Conservation (phyloP, 768 basidiomycete genomes). For the Xerocomus potaroensis region DNA sequence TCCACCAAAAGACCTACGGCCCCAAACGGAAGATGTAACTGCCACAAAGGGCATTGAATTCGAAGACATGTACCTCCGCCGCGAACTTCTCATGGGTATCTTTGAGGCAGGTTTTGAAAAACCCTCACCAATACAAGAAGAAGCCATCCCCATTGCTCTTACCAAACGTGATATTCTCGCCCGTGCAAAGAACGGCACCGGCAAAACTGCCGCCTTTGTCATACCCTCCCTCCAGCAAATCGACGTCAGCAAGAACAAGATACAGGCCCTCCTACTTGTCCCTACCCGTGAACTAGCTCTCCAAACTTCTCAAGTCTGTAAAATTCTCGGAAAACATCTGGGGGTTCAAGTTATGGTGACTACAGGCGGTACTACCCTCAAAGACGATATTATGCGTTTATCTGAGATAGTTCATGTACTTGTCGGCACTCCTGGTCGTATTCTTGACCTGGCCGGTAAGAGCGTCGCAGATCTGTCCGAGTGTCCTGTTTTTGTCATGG, state of each 20-base stretch:
- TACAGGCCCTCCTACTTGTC: constrained; percentile 94
- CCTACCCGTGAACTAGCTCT: constrained; percentile 98
- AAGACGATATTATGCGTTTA: constrained; percentile 94
- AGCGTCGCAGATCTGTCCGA: constrained; percentile 89
- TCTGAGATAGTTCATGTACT: constrained; percentile 91
- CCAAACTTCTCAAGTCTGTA: constrained; percentile 98
- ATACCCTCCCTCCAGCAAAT: constrained; percentile 95
- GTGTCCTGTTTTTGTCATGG: constrained; percentile 98
- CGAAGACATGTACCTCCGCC: constrained; percentile 87
- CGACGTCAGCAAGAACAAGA: constrained; percentile 78
- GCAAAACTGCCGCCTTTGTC: constrained; percentile 98
- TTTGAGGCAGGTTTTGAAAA: constrained; percentile 97
- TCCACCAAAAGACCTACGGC: constrained; percentile 87
- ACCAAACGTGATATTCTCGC: constrained; percentile 92
- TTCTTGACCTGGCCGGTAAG: constrained; percentile 92
- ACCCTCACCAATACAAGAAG: constrained; percentile 98
- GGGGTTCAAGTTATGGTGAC: constrained; percentile 98
- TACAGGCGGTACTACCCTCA: constrained; percentile 95
- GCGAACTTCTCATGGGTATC: constrained; percentile 99
- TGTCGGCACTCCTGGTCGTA: constrained; percentile 95
- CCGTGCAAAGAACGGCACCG: constrained; percentile 95
- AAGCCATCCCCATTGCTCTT: constrained; percentile 94
- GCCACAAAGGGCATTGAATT: constrained; percentile 93
- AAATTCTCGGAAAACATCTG: constrained; percentile 95
- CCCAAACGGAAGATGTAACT: constrained; percentile 97